Conservation (phyloP, 345 rosid genomes). For the Rubroshorea leprosula region DNA sequence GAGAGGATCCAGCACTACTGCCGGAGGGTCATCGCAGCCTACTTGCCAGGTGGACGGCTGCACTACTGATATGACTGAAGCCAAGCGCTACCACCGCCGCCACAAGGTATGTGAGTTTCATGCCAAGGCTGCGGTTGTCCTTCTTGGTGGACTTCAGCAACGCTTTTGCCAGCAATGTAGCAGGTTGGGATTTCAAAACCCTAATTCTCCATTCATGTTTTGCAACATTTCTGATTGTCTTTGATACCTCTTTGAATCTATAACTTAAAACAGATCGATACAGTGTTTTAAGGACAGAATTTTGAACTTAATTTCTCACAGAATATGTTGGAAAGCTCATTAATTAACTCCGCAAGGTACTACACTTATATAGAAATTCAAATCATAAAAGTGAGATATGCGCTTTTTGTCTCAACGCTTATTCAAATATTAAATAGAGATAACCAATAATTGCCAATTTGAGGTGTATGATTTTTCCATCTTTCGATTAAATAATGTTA, state of each 20-base stretch:
- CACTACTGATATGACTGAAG: slow-evolving; percentile 48
- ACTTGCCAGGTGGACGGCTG: slow-evolving; percentile 74
- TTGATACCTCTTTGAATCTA: background rate
- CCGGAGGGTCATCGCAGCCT: slow-evolving; percentile 18
- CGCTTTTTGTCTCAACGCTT: no score
- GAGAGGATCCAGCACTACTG: slow-evolving; percentile 19
- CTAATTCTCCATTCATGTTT: slow-evolving; percentile 19
- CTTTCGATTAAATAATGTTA: no score
- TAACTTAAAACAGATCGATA: no score
- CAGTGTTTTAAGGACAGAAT: no score
- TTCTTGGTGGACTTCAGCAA: slow-evolving; percentile 52
- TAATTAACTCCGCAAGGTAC: no score
- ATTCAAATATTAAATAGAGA: no score
- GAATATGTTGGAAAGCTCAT: no score
- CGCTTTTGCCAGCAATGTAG: slow-evolving; percentile 99
- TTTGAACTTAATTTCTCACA: no score
- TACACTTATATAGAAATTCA: no score
- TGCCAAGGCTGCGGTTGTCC: slow-evolving; percentile 61
- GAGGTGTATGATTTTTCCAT: no score
- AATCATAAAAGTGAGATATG: no score
- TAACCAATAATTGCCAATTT: no score
- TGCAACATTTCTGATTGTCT: background rate
- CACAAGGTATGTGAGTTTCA: slow-evolving; percentile 90
- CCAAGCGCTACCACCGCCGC: slow-evolving; percentile 70
- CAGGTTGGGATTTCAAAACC: slow-evolving; percentile 51